These are phyloP conservation scores for Cercophora sp. DNA, from an alignment of 495 filamentous ascomycete species.

Conservation along the genomic window DNA sequence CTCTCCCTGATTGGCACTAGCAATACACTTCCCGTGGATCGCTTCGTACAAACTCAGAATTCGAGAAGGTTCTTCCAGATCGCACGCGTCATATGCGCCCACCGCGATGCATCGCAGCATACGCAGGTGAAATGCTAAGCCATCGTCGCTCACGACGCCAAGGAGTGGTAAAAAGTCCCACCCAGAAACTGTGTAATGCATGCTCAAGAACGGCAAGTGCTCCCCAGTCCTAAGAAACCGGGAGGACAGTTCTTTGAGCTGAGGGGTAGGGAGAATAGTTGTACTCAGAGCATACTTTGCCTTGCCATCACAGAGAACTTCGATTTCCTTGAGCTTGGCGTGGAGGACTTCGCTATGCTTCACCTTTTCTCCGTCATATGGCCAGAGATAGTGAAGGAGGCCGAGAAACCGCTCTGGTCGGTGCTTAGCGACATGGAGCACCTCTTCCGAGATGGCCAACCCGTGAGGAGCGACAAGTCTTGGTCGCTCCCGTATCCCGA, in stretches of 20 bases:
- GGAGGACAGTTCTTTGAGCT: constrained; percentile 17
- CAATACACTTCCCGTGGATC: constrained; percentile 11
- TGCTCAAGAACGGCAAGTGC: constrained; percentile 12
- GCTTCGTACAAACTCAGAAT: constrained; percentile 16
- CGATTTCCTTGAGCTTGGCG: not conserved
- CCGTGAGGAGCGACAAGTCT: not conserved
- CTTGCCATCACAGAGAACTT: constrained; percentile 18
- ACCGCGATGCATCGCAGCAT: constrained; percentile 3
- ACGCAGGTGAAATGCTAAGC: not conserved
- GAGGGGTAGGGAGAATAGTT: constrained; percentile 7
- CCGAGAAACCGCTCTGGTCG: constrained; percentile 21
- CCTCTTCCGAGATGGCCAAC: constrained; percentile 19
- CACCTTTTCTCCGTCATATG: not conserved
- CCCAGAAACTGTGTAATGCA: not conserved
- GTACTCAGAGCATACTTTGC: not conserved
- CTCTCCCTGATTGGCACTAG: not conserved
- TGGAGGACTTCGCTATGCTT: not conserved
- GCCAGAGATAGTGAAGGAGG: constrained; percentile 15
- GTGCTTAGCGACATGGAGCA: constrained; percentile 19
- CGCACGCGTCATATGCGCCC: not conserved
- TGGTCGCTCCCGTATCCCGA: constrained; percentile 3
- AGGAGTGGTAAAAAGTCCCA: constrained; percentile 6
- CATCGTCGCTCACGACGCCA: not conserved
- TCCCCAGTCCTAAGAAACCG: constrained; percentile 10
- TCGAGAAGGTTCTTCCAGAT: constrained; percentile 8